Conservation (phyloP, 768 basidiomycete species). For the Termitomyces bulborhizus region DNA sequence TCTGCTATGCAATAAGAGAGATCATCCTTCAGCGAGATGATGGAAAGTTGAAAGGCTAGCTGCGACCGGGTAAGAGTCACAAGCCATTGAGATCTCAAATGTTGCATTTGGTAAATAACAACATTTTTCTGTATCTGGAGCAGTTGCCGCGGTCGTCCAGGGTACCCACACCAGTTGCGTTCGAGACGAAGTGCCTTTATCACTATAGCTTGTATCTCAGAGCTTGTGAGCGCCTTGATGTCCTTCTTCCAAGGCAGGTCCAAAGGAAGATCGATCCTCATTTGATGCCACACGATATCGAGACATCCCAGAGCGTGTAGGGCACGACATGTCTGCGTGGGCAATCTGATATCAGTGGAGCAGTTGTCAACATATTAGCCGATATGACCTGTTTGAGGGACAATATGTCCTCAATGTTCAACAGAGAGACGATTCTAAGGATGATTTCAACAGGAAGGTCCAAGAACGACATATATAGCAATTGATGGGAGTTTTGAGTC, state of each 20-base stretch:
- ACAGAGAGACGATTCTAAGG: slow-evolving; percentile 25
- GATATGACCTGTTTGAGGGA: slow-evolving; percentile 39
- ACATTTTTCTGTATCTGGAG: slow-evolving; percentile 30
- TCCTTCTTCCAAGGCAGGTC: slow-evolving; percentile 32
- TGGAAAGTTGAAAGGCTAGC: slow-evolving; percentile 28
- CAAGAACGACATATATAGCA: slow-evolving; percentile 20
- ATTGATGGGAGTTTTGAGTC: not conserved
- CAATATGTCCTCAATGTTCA: slow-evolving; percentile 37
- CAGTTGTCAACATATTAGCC: not conserved
- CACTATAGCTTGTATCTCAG: slow-evolving; percentile 33
- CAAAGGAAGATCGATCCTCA: slow-evolving; percentile 40
- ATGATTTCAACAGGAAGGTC: slow-evolving; percentile 40
- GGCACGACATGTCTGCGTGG: slow-evolving; percentile 54
- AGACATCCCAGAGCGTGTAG: slow-evolving; percentile 43
- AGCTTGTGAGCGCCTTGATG: slow-evolving; percentile 27
- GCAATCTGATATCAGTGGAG: not conserved
- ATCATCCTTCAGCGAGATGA: slow-evolving; percentile 36
- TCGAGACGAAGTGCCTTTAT: slow-evolving; percentile 44
- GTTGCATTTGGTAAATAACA: slow-evolving; percentile 38
- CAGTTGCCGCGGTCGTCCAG: slow-evolving; percentile 27
- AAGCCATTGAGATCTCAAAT: slow-evolving; percentile 45
- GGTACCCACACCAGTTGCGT: slow-evolving; percentile 38
- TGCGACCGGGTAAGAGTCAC: slow-evolving; percentile 31
- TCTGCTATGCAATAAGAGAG: slow-evolving; percentile 22
- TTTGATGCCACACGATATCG: slow-evolving; percentile 53